phyloP scores from a whole-genome alignment of 345 rosid genomes.

The Conringia planisiliqua region DNA sequence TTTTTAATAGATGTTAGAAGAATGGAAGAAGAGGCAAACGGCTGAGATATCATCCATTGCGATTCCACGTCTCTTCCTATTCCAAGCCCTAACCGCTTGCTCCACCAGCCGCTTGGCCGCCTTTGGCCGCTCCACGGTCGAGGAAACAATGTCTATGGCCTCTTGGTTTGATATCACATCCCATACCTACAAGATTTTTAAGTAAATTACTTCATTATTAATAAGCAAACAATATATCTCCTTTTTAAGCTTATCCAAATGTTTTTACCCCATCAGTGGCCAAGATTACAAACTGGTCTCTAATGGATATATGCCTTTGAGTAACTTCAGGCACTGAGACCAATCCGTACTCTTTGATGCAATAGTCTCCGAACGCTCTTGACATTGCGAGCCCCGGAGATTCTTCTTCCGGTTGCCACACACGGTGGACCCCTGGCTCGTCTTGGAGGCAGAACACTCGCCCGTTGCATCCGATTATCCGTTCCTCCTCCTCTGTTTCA shows the following conservation, averaged over 20 bases:
- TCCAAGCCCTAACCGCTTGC: slow-evolving; percentile 68
- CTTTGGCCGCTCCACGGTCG: slow-evolving; percentile 49
- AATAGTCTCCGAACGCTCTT: slow-evolving; percentile 92
- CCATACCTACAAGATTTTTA: slow-evolving; percentile 55
- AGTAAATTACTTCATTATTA: neutral
- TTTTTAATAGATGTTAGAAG: slow-evolving; percentile 4
- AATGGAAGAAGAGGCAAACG: slow-evolving; percentile 76
- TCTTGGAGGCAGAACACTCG: slow-evolving; percentile 71
- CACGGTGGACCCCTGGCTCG: slow-evolving; percentile 89
- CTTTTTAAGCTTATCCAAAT: neutral
- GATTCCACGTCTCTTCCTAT: slow-evolving; percentile 63
- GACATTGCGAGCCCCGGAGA: slow-evolving; percentile 96
- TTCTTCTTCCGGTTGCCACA: slow-evolving; percentile 81
- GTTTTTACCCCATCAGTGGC: slow-evolving; percentile 86
- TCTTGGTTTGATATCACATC: slow-evolving; percentile 88
- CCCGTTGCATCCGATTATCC: slow-evolving; percentile 67
- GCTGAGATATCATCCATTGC: slow-evolving; percentile 96
- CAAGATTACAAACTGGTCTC: slow-evolving; percentile 74
- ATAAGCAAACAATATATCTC: neutral
- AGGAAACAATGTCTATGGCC: slow-evolving; percentile 70
- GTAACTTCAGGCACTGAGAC: slow-evolving; percentile 88
- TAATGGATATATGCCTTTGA: slow-evolving; percentile 59
- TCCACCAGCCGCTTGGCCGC: slow-evolving; percentile 70
- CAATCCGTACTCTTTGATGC: slow-evolving; percentile 75
- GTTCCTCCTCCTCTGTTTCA: slow-evolving; percentile 74